A percentile compares a stretch with the other conserved stretches of the same genome.
Evolutionary conservation across 192 early-diverging fungal species (phyloP).

Genomic region (Linnemannia exigua): DNA sequence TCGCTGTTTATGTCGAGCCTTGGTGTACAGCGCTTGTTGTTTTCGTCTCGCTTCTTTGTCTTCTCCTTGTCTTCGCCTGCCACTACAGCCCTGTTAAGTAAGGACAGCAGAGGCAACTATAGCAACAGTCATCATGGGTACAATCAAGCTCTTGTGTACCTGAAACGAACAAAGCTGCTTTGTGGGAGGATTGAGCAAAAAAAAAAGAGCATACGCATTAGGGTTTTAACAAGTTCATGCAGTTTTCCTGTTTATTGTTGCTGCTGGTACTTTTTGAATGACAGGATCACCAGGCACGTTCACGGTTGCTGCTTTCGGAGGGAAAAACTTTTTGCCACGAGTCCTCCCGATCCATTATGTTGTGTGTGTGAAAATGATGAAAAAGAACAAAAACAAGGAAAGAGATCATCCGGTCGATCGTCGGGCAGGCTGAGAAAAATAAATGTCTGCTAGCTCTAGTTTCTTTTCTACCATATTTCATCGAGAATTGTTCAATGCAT

Average conservation of each 20-base stretch:
- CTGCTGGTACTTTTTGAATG: background rate
- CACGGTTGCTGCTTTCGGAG: background rate
- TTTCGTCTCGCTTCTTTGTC: too few relatives aligned
- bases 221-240: background rate
- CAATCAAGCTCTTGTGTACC: background rate
- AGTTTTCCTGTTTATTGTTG: background rate
- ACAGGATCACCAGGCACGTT: too few relatives aligned
- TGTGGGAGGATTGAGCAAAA: background rate
- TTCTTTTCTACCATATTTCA: too few relatives aligned
- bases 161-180: background rate
- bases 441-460: too few relatives aligned
- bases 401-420: background rate
- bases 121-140: background rate
- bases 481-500: too few relatives aligned
- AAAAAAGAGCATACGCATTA: background rate
- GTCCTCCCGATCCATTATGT: background rate
- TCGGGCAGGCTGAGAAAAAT: background rate
- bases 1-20: too few relatives aligned
- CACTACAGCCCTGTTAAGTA: background rate
- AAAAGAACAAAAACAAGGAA: background rate
- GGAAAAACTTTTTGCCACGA: constrained; percentile 1
- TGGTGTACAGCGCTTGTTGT: too few relatives aligned
- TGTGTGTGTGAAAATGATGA: background rate
- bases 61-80: background rate
- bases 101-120: background rate